Percentiles rank a stretch among this genome's conserved stretches.
Evolutionary conservation across 2,329 filamentous ascomycete species (phyloP).

Genomic region (Spiromastix sp.): DNA sequence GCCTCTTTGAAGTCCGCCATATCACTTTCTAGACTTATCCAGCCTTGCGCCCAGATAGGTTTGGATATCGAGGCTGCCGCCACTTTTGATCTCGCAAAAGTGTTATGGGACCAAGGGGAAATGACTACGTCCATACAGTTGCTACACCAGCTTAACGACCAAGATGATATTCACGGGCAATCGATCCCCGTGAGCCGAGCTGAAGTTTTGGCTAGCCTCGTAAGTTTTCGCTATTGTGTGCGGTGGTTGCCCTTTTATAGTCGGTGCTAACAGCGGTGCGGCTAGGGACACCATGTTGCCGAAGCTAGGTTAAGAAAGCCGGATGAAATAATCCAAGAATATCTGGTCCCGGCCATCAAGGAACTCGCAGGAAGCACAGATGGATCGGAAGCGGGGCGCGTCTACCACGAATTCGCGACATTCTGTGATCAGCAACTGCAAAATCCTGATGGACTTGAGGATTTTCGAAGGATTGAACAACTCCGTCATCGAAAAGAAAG

Average conservation of each 20-base stretch:
- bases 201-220: slow-evolving; percentile 73
- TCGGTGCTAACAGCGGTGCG: slow-evolving; percentile 10
- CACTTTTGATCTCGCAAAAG: slow-evolving; percentile 73
- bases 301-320: slow-evolving; percentile 85
- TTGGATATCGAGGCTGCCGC: slow-evolving; percentile 67
- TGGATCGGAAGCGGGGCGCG: slow-evolving; percentile 68
- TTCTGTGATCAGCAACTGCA: slow-evolving; percentile 95
- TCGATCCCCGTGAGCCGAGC: slow-evolving; percentile 62
- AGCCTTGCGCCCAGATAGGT: slow-evolving; percentile 57
- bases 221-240: slow-evolving; percentile 28
- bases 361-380: slow-evolving; percentile 61
- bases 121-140: slow-evolving; percentile 81
- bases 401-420: slow-evolving; percentile 87
- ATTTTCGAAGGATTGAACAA: slow-evolving; percentile 69
- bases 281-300: slow-evolving; percentile 69
- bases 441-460: slow-evolving; percentile 72
- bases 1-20: slow-evolving; percentile 81
- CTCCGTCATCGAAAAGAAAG: slow-evolving; percentile 70
- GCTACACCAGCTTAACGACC: slow-evolving; percentile 61
- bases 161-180: slow-evolving; percentile 55
- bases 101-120: slow-evolving; percentile 90
- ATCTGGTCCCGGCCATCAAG: slow-evolving; percentile 72
- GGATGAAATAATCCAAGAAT: slow-evolving; percentile 77
- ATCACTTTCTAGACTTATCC: slow-evolving; percentile 67
- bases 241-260: neutral